A percentile compares a stretch with the other conserved stretches of the same genome.
These are phyloP conservation scores for Lodderomyces elongisporus DNA, from an alignment of 1,139 yeast genomes.

Conservation along the genomic window DNA sequence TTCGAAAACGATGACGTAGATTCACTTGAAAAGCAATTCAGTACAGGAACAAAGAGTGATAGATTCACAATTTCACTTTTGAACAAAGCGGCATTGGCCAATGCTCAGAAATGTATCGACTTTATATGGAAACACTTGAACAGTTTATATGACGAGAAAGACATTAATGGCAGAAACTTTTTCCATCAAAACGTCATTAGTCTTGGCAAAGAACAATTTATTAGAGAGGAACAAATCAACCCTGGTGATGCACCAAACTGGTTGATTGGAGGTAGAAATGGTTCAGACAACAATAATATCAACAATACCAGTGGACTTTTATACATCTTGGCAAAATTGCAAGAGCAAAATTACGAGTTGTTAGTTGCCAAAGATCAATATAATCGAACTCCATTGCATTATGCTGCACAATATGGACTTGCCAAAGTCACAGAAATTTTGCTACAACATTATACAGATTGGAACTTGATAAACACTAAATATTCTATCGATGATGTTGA, in stretches of 20 bases:
- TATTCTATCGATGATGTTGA: constrained; percentile 55
- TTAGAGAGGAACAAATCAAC: constrained; percentile 21
- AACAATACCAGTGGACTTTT: constrained; percentile 21
- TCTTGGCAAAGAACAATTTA: constrained; percentile 53
- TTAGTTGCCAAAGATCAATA: constrained; percentile 69
- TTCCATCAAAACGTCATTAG: constrained; percentile 79
- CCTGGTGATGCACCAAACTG: constrained; percentile 37
- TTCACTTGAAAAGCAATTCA: constrained; percentile 24
- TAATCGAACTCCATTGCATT: constrained; percentile 82
- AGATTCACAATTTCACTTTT: constrained; percentile 51
- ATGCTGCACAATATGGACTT: constrained; percentile 84
- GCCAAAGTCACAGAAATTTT: constrained; percentile 56
- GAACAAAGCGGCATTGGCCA: constrained; percentile 55
- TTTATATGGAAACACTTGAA: constrained; percentile 34
- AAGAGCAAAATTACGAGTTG: constrained; percentile 36
- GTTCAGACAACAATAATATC: constrained; percentile 56
- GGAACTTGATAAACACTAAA: constrained; percentile 32
- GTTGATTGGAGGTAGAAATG: constrained; percentile 28
- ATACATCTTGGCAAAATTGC: constrained; percentile 24
- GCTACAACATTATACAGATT: constrained; percentile 36
- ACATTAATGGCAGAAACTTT: constrained; percentile 77
- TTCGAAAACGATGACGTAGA: constrained; percentile 44
- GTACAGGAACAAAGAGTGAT: constrained; percentile 21
- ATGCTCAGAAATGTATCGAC: constrained; percentile 54
- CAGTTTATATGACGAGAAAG: constrained; percentile 51